These are phyloP conservation scores for Leishmania aethiopica DNA, from an alignment of 208 protist species.

Conservation along the genomic window DNA sequence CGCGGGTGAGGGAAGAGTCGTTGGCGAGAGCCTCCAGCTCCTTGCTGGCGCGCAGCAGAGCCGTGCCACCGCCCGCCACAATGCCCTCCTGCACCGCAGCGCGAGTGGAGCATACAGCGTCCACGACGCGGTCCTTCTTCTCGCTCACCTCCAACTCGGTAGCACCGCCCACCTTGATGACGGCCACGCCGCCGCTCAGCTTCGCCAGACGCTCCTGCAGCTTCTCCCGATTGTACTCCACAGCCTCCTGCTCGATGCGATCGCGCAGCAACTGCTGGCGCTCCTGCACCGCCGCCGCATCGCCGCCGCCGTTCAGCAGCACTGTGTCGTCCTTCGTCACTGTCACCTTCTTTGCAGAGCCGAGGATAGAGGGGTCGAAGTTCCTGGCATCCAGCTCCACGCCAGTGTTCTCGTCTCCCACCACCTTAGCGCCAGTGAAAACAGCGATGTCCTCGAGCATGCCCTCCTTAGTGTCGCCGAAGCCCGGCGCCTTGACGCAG, in stretches of 20 bases:
- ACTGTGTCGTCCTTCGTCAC: slow-evolving; percentile 98
- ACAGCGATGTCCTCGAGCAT: slow-evolving; percentile 99
- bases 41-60: slow-evolving; percentile 94
- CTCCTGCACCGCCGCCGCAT: slow-evolving; percentile 89
- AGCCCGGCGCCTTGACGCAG: slow-evolving; percentile 98
- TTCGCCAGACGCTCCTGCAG: slow-evolving; percentile 98
- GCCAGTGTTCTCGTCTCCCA: slow-evolving; percentile 94
- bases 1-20: slow-evolving; percentile 69
- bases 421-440: slow-evolving; percentile 94
- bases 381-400: slow-evolving; percentile 82
- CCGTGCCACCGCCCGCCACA: slow-evolving; percentile 97
- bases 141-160: slow-evolving; percentile 99
- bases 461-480: slow-evolving; percentile 98
- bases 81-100: slow-evolving; percentile 99
- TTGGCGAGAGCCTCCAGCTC: slow-evolving; percentile 85
- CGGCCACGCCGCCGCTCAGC: slow-evolving; percentile 96
- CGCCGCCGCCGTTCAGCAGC: slow-evolving; percentile 96
- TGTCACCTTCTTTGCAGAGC: slow-evolving; percentile 84
- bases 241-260: slow-evolving; percentile 83
- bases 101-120: slow-evolving; percentile 98
- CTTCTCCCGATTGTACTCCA: slow-evolving; percentile 98
- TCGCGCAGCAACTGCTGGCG: slow-evolving; percentile 93
- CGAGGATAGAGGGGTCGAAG: slow-evolving; percentile 79
- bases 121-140: slow-evolving; percentile 99
- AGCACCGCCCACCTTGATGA: slow-evolving; percentile 98